These are phyloP conservation scores for Aspergillus vadensis DNA, from an alignment of 2,329 filamentous ascomycete species.

Conservation along the genomic window DNA sequence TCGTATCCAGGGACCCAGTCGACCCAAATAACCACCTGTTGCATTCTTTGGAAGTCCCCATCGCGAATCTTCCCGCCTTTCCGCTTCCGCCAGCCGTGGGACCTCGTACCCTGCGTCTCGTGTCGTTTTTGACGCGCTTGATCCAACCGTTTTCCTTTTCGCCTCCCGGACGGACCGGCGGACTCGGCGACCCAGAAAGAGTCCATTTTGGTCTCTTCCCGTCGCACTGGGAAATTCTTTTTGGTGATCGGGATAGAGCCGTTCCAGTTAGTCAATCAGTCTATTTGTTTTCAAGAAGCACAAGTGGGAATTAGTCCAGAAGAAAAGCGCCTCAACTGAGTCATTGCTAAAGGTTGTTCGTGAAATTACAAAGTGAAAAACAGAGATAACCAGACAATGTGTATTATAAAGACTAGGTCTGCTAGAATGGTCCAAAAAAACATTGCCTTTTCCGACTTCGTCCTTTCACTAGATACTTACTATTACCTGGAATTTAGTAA, in stretches of 20 bases:
- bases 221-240: neutral
- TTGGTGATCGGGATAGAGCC: neutral
- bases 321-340: too few relatives aligned
- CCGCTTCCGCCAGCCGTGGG: constrained; percentile 25
- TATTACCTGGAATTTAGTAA: too few relatives aligned
- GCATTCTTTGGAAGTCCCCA: constrained; percentile 21
- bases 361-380: too few relatives aligned
- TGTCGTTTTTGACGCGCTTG: constrained; percentile 25
- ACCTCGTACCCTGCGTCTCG: constrained; percentile 23
- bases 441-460: neutral
- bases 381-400: too few relatives aligned
- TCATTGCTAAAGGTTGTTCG: too few relatives aligned
- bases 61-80: constrained; percentile 26
- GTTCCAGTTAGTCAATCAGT: neutral
- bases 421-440: neutral
- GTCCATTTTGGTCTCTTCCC: constrained; percentile 7
- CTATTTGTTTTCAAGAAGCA: neutral
- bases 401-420: too few relatives aligned
- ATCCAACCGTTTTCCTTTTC: constrained; percentile 25
- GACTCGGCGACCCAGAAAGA: constrained; percentile 25
- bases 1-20: constrained; percentile 21
- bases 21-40: constrained; percentile 22
- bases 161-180: constrained; percentile 28
- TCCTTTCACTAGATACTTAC: neutral
- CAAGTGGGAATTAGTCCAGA: too few relatives aligned